phyloP scores from a whole-genome alignment of 2,329 filamentous ascomycete genomes.

The Microsporum canis region DNA sequence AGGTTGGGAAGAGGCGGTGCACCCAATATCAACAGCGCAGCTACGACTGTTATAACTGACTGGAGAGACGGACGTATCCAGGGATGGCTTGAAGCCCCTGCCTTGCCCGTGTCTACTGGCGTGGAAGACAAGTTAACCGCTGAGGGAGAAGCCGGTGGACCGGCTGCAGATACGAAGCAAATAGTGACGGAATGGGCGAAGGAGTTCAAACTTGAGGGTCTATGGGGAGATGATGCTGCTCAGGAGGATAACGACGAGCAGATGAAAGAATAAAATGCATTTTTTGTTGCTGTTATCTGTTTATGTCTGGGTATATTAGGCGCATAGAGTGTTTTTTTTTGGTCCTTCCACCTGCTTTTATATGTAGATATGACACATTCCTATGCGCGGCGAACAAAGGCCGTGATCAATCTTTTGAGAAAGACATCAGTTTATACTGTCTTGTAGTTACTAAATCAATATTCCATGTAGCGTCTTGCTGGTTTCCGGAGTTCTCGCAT shows the following conservation, averaged over 20 bases:
- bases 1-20: slow-evolving; percentile 79
- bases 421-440: neutral
- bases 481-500: no score
- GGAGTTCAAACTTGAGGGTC: slow-evolving; percentile 87
- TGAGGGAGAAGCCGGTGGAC: neutral
- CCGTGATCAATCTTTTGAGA: neutral
- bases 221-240: slow-evolving; percentile 60
- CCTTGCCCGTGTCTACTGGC: slow-evolving; percentile 42
- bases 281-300: neutral
- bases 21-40: slow-evolving; percentile 76
- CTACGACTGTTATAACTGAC: slow-evolving; percentile 89
- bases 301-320: neutral
- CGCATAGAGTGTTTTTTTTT: neutral
- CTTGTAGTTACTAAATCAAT: neutral
- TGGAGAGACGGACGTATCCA: slow-evolving; percentile 93
- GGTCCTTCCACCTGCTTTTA: neutral
- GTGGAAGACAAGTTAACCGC: slow-evolving; percentile 22
- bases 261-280: slow-evolving; percentile 28
- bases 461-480: no score
- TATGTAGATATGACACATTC: neutral
- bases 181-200: slow-evolving; percentile 88
- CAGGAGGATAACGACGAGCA: slow-evolving; percentile 27
- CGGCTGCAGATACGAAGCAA: slow-evolving; percentile 58
- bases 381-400: neutral
- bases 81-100: slow-evolving; percentile 75